Base-by-base conservation (phyloP, 352 stramenopile species). In the Pythium oligandrum region DNA sequence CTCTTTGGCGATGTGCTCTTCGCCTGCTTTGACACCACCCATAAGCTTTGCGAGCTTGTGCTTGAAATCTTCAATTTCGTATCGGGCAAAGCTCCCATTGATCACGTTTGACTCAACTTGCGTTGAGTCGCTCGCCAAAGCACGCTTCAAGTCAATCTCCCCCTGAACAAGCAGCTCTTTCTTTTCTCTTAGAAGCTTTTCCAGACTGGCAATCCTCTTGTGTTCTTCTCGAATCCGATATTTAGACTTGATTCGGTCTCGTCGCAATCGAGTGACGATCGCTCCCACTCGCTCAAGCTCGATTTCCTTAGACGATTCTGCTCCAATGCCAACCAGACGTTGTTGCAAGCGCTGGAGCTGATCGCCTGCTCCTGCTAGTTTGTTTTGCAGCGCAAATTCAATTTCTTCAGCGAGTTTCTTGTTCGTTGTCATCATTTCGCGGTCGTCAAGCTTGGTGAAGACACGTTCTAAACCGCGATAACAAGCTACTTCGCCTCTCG, bases 11-110 rank as follows among this genome's bases (percentile, higher is more conserved):
- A 90, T 76, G 38, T 73, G 65, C 31, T 80, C 75, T 45, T 86
- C 74, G 5, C 77, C 73, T 17, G 59, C 72, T 38, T 77, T 82
- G 10, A 93, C 62, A 6, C 63, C 68, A 4, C 77, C 77, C 72
- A 90, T 83, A 2, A 90, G 55, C 49, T 87, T 85, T 0, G 64
- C 72, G 1, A 90, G 66, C 46, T 88, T 90, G n/a, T 72, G 66
- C 52, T 86, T 88, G 64, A 90, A 93, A 43, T 86, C 70, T 3
- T 86, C 78, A 11, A 89, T 68, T 32, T 90, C 80, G 48, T 88
- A 93, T 3, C 79, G 78, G 4, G 70, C 79, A 17, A 57, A 66
- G 1, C 70, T 67, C 4, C 78, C 78, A 7, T 51, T 86, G 37
- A 93, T 73, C 42, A 90, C 72, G 2, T 44, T 59, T 12, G 83